Percentiles rank a stretch among this genome's conserved stretches.
Evolutionary conservation across 805 yeast species (phyloP).

Genomic region (Candida palmyrensis): DNA sequence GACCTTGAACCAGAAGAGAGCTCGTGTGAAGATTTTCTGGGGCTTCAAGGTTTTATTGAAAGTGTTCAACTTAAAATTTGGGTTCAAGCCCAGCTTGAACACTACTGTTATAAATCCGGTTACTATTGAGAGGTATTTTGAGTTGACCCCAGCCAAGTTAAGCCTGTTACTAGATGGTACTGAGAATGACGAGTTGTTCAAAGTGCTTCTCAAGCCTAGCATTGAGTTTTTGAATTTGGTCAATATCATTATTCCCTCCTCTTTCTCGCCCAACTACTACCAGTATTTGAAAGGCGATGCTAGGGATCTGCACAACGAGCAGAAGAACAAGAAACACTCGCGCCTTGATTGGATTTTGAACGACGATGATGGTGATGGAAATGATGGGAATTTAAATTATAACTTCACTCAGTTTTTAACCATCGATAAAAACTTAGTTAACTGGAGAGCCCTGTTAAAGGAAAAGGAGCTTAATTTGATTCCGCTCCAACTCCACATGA

Average conservation of each 20-base stretch:
- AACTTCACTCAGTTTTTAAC: constrained; percentile 38
- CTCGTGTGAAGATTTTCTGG: constrained; percentile 43
- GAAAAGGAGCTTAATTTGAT: constrained; percentile 20
- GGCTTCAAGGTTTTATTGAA: constrained; percentile 39
- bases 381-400: constrained; percentile 42
- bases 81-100: constrained; percentile 41
- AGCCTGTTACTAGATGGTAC: constrained; percentile 24
- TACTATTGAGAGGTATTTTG: constrained; percentile 40
- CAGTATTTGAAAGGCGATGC: constrained; percentile 32
- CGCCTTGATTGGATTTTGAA: constrained; percentile 39
- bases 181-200: constrained; percentile 26
- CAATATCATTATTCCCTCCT: constrained; percentile 42
- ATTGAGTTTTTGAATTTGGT: constrained; percentile 39
- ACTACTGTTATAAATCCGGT: constrained; percentile 45
- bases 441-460: constrained; percentile 36
- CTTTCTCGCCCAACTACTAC: constrained; percentile 41
- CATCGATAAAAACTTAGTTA: constrained; percentile 36
- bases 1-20: constrained; percentile 29
- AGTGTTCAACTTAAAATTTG: constrained; percentile 39
- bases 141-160: constrained; percentile 40
- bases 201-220: constrained; percentile 34
- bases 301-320: constrained; percentile 15
- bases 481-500: constrained; percentile 26
- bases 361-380: constrained; percentile 45
- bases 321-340: constrained; percentile 11